Conservation (phyloP, 169 alveolate genomes). For the Perkinsus olseni region DNA sequence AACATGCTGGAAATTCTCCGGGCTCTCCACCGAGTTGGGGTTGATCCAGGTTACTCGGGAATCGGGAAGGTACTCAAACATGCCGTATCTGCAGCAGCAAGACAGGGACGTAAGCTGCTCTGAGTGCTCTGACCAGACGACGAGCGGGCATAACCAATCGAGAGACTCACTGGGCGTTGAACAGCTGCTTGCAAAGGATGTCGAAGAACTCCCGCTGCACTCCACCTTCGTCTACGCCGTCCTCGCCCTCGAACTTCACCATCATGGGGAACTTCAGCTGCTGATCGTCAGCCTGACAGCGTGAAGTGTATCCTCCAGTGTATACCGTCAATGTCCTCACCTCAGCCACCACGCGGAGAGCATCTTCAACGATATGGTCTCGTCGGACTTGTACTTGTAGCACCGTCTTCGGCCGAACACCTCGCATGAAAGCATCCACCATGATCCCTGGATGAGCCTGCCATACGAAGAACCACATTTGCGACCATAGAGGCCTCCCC, state of each 20-base stretch:
- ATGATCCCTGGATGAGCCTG: background rate
- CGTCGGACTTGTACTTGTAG: background rate
- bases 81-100: slow-evolving; percentile 60
- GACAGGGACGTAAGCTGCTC: too few species aligned
- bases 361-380: background rate
- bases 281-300: background rate
- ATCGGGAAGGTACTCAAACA: slow-evolving; percentile 53
- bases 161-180: slow-evolving; percentile 44
- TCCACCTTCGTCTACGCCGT: slow-evolving; percentile 78
- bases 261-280: slow-evolving; percentile 21
- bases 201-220: slow-evolving; percentile 64
- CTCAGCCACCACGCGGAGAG: background rate
- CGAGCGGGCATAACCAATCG: too few species aligned
- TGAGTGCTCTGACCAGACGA: too few species aligned
- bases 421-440: background rate
- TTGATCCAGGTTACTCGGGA: slow-evolving; percentile 60
- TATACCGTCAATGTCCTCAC: background rate
- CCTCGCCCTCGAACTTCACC: slow-evolving; percentile 59
- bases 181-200: slow-evolving; percentile 48
- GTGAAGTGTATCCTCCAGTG: background rate
- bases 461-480: background rate
- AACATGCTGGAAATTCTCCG: slow-evolving; percentile 54
- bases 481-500: background rate
- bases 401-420: background rate
- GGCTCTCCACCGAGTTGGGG: slow-evolving; percentile 53